Evolutionary conservation across 805 yeast genomes (phyloP), one percentile per base, ranked within the genome.

Genomic region (Cyberlindnera nakhonratchasimensis): DNA sequence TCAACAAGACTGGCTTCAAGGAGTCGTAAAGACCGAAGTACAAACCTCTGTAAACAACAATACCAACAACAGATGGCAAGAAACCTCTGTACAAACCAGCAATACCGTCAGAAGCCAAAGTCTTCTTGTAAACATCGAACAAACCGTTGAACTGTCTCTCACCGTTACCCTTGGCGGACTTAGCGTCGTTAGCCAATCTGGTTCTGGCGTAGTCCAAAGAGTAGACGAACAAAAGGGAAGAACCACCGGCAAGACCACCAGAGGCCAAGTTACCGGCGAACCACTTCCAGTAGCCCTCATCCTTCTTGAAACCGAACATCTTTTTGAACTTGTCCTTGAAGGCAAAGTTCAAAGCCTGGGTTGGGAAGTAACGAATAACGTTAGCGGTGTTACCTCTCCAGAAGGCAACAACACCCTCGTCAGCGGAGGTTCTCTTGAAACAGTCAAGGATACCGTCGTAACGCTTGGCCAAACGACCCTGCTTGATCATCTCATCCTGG

Each of bases 331-430:
- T 86, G 72, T 90, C 97, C 80, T 89, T 90, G 91, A 89, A 90
- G 65, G 97, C 97, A 65, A 89, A 90, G 85, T 89, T 89, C 69
- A 89, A 81, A 63, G 97, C 97, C 77, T 89, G 97, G 71, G 97
- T 90, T 72, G 97, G 97, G 95, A 89, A 89, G 82, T 90, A 89
- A 80, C 97, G 86, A 77, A 89, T 83, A 69, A 89, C 97, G 75
- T 89, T 89, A 65, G 97, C 97, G 57, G 96, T 90, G 90, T 89
- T 89, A 81, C 97, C 97, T 85, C 96, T 85, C 97, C 97, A 89
- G 91, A 89, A 88, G 53, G 97, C 74, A 57, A 73, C 77, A 53
- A 86, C 64, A 82, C 97, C 97, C 78, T 89, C 97, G 59, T 84
- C 87, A 60, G 86, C 84, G 55, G 90, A 84, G 59, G 97, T 90